These are phyloP conservation scores for Nannizziopsis barbatae DNA, from an alignment of 2,329 filamentous ascomycete genomes.

Conservation along the genomic window DNA sequence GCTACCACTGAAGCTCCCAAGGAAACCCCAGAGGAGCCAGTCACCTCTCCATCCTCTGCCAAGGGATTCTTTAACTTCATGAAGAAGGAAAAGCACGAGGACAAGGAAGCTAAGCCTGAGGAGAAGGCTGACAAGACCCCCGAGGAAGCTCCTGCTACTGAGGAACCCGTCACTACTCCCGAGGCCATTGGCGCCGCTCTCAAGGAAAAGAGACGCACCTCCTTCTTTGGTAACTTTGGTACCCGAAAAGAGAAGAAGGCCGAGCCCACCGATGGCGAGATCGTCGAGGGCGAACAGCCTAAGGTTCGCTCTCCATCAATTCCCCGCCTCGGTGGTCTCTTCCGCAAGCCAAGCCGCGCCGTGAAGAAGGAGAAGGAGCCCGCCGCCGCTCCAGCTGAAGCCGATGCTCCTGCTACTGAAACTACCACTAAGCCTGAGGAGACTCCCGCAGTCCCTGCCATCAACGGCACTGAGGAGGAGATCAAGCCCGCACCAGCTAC, in stretches of 20 bases:
- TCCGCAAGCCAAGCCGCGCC: slow-evolving; percentile 41
- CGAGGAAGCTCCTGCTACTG: slow-evolving; percentile 13
- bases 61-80: slow-evolving; percentile 26
- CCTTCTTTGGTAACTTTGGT: slow-evolving; percentile 44
- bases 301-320: slow-evolving; percentile 26
- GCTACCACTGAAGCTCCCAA: slow-evolving; percentile 22
- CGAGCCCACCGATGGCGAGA: slow-evolving; percentile 27
- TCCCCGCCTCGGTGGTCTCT: slow-evolving; percentile 37
- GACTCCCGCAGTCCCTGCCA: slow-evolving; percentile 21
- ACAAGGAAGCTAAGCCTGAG: slow-evolving; percentile 20
- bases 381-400: slow-evolving; percentile 21
- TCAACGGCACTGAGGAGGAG: slow-evolving; percentile 16
- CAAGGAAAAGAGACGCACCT: slow-evolving; percentile 42
- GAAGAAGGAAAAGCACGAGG: slow-evolving; percentile 26
- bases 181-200: slow-evolving; percentile 31
- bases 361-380: slow-evolving; percentile 34
- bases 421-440: slow-evolving; percentile 13
- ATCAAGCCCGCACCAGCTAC: slow-evolving; percentile 19
- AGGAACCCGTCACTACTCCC: slow-evolving; percentile 19
- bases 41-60: slow-evolving; percentile 26
- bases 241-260: slow-evolving; percentile 43
- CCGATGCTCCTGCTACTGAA: slow-evolving; percentile 18
- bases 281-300: slow-evolving; percentile 37
- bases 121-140: slow-evolving; percentile 20
- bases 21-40: slow-evolving; percentile 20